These are phyloP conservation scores for Acorus calamus DNA, from an alignment of 106 monocot genomes.

Conservation along the genomic window DNA sequence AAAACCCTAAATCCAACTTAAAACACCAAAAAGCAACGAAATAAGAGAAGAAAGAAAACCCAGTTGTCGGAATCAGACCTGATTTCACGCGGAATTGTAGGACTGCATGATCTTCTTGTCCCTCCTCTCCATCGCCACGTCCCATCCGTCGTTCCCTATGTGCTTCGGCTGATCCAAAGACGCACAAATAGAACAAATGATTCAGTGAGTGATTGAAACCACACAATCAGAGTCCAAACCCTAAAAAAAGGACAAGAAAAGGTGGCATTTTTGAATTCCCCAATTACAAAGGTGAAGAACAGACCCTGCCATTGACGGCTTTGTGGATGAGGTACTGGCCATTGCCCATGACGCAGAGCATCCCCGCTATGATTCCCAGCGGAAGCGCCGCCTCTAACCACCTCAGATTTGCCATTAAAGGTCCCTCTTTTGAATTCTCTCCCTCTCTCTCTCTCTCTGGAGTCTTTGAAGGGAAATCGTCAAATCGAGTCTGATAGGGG, in stretches of 20 bases:
- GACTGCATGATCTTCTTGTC: constrained; percentile 70
- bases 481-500: too few species aligned
- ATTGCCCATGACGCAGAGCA: constrained; percentile 94
- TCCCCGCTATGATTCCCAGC: constrained; percentile 92
- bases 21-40: too few species aligned
- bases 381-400: constrained; percentile 89
- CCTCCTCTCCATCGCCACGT: constrained; percentile 91
- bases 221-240: too few species aligned
- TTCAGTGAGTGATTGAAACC: too few species aligned
- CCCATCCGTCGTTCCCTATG: constrained; percentile 86
- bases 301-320: constrained; percentile 51
- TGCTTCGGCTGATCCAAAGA: constrained; percentile 65
- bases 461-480: too few species aligned
- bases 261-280: not conserved
- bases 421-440: too few species aligned
- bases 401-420: constrained; percentile 39
- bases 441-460: too few species aligned
- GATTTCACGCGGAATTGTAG: constrained; percentile 27
- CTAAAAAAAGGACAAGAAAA: too few species aligned
- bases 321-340: constrained; percentile 86
- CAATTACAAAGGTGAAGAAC: not conserved
- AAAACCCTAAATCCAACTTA: too few species aligned
- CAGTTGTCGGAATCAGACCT: constrained; percentile 11
- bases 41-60: too few species aligned
- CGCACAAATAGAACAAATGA: too few species aligned